phyloP scores from a whole-genome alignment of 2,329 filamentous ascomycete species.

The Westerdykella aurantiaca region DNA sequence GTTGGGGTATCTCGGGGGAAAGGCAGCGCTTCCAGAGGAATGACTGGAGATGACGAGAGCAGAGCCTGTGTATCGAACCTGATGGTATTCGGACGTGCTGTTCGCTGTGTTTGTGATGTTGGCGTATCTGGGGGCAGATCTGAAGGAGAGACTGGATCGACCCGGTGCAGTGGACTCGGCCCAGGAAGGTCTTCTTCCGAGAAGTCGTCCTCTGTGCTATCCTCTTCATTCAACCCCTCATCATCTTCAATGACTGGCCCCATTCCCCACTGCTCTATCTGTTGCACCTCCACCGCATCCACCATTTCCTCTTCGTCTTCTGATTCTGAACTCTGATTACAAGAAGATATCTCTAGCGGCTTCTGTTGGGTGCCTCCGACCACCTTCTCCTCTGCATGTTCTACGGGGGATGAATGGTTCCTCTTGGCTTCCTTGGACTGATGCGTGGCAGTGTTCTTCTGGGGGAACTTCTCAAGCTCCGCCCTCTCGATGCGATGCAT shows the following conservation, averaged over 20 bases:
- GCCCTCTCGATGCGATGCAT: constrained; percentile 17
- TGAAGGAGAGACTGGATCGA: constrained; percentile 5
- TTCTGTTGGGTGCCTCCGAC: constrained; percentile 9
- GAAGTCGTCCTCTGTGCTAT: not conserved
- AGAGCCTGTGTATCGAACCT: no score
- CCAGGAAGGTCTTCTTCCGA: constrained; percentile 2
- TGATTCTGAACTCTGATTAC: not conserved
- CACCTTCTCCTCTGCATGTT: not conserved
- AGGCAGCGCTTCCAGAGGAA: no score
- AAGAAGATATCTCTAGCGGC: constrained; percentile 21
- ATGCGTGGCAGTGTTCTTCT: no score
- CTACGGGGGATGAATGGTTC: not conserved
- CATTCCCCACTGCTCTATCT: not conserved
- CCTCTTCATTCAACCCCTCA: constrained; percentile 1
- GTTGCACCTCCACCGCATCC: not conserved
- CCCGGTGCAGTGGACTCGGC: not conserved
- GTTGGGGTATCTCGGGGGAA: not conserved
- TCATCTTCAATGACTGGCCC: constrained; percentile 7
- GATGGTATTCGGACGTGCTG: no score
- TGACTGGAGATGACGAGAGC: no score
- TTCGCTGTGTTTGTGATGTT: no score
- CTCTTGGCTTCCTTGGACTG: not conserved
- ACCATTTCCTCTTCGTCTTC: constrained; percentile 2
- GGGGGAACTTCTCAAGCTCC: constrained; percentile 2
- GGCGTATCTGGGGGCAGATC: constrained; percentile 8